Base-by-base conservation (phyloP, 2,329 filamentous ascomycete species). In the Trichoderma citrinoviride region DNA sequence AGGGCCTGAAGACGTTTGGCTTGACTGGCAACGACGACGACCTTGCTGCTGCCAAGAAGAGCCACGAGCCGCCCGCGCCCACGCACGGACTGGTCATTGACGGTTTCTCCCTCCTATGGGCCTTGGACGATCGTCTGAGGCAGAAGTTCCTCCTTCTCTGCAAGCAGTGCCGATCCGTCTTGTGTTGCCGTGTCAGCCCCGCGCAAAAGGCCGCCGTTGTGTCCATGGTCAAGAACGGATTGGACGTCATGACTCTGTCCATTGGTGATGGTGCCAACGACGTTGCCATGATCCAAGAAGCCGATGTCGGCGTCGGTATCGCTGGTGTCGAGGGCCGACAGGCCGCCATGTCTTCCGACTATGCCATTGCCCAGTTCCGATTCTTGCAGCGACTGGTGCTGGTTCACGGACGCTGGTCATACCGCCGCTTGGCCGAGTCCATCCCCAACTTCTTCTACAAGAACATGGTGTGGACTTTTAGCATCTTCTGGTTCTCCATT, bases 381-480 rank as follows among this genome's bases (percentile, higher is more conserved):
- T 97, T 91, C 80, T 82, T 97, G 58, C 89, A 93, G 71, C 84
- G 93, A 62, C 82, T 97, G 67, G 85, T 97, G 33, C 85, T 97
- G 21, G 93, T 97, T 5, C 93, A 97, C 74, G 93, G 93, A 65
- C 87, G 93, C 65, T 97, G 93, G 92, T 97, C 93, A n/a, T 99
- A 99, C 79, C 87, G 94, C 61, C 88, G 95, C 71, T 81, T 99
- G 76, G 92, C 90, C 33, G 95, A 99, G 80, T 91, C 90, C 53
- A 97, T 96, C 73, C 92, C 93, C 76, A 99, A 99, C 77, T 99
- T 99, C 84, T 99, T 99, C 83, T 99, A 98, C 87, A 99, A 99
- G 90, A 99, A 98, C 81, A 90, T 99, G 78, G 90, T 98, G 60
- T 99, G 95, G 95, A 95, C 92, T 0, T 94, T 97, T 74, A 86